These are phyloP conservation scores for Talaromyces proteolyticus DNA, from an alignment of 495 filamentous ascomycete genomes.

Conservation along the genomic window DNA sequence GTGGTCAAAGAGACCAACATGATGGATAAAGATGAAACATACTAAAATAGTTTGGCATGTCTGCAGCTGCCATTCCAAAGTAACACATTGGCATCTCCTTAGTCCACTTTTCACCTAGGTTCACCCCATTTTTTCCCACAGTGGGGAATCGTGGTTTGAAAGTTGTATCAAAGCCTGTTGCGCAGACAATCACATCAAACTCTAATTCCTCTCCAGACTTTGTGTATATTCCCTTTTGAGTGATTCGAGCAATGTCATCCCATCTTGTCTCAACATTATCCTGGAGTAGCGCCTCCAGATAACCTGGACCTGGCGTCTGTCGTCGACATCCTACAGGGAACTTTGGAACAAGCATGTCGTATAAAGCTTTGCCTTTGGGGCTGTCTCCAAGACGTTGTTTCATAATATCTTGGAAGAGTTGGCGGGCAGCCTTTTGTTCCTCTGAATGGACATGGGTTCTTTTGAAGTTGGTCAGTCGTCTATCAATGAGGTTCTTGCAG, in stretches of 20 bases:
- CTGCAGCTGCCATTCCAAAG: constrained; percentile 50
- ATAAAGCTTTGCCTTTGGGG: background rate
- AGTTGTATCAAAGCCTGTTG: constrained; percentile 50
- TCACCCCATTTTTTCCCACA: constrained; percentile 40
- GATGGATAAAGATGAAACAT: no score
- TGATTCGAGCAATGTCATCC: constrained; percentile 34
- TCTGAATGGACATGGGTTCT: constrained; percentile 6
- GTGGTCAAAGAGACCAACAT: no score
- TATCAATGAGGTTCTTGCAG: constrained; percentile 9
- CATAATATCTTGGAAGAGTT: constrained; percentile 8
- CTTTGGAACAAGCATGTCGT: constrained; percentile 33
- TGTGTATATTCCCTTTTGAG: constrained; percentile 38
- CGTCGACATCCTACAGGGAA: constrained; percentile 38
- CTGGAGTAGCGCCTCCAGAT: constrained; percentile 40
- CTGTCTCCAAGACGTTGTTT: constrained; percentile 9
- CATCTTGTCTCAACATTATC: constrained; percentile 38
- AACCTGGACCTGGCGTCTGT: constrained; percentile 36
- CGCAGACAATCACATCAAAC: constrained; percentile 41
- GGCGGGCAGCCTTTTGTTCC: constrained; percentile 6
- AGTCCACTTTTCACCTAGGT: constrained; percentile 45
- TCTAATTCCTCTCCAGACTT: constrained; percentile 36
- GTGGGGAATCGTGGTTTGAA: constrained; percentile 45
- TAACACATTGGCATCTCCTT: constrained; percentile 46
- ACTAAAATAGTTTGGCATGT: constrained; percentile 63
- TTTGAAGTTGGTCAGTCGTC: constrained; percentile 11